Evolutionary conservation across 2,329 filamentous ascomycete species (phyloP).

Genomic region (Penicillium sp.): DNA sequence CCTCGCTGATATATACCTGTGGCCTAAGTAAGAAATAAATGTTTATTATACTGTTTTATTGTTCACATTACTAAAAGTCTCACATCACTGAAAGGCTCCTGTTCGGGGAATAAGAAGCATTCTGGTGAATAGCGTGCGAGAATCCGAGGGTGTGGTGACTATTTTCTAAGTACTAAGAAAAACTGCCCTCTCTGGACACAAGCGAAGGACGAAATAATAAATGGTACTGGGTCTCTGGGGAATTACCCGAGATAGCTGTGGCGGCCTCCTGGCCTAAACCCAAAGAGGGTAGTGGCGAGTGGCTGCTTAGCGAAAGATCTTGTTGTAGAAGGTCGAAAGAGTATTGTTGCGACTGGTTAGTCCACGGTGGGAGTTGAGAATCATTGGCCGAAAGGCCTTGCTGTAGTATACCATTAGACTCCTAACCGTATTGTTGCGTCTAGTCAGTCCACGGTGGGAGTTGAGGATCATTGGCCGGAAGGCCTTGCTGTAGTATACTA

Average conservation of each 20-base stretch:
- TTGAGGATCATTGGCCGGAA: neutral
- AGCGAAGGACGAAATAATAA: neutral
- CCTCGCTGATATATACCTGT: neutral
- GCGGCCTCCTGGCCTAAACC: neutral
- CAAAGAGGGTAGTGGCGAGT: neutral
- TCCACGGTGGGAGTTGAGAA: neutral
- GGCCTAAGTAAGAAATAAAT: too few relatives aligned
- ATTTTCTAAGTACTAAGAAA: neutral
- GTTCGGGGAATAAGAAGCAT: neutral
- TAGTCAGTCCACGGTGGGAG: neutral
- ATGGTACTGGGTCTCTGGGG: neutral
- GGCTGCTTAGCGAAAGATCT: neutral
- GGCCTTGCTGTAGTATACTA: neutral
- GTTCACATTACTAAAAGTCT: neutral
- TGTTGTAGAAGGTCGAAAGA: too few relatives aligned
- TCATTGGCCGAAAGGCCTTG: neutral
- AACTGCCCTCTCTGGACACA: neutral
- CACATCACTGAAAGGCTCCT: too few relatives aligned
- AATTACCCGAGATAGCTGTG: neutral
- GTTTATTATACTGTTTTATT: neutral
- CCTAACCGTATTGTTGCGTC: neutral
- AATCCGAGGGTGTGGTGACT: neutral
- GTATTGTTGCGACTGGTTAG: neutral
- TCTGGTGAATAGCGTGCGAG: neutral
- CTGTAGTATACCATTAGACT: neutral